phyloP scores from a whole-genome alignment of 352 stramenopile species.

The Globisporangium mamillatum region DNA sequence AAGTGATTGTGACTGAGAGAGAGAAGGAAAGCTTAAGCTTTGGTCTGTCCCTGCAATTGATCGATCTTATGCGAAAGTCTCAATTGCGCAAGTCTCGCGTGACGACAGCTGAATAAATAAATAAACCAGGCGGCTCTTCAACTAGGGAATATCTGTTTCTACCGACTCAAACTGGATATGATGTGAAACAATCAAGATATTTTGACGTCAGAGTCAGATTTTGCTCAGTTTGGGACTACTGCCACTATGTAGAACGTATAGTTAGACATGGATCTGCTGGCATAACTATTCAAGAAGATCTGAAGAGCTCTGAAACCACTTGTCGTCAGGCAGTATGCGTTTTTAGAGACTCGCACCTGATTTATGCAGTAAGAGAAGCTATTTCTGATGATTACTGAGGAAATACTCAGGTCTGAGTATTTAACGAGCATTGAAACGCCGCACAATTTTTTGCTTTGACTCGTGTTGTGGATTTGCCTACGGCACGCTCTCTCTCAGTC shows the following conservation, averaged over 20 bases:
- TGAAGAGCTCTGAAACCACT: not conserved
- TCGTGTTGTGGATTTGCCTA: not conserved
- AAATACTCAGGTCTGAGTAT: not conserved
- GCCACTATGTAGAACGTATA: not conserved
- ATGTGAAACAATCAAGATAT: too few relatives aligned
- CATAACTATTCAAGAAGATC: not conserved
- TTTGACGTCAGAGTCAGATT: not conserved
- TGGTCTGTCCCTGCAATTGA: not conserved
- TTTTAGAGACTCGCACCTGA: not conserved
- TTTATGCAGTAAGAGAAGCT: too few relatives aligned
- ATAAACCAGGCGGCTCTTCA: not conserved
- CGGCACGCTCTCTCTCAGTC: not conserved
- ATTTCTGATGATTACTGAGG: too few relatives aligned
- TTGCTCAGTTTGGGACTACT: not conserved
- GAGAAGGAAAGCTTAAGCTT: not conserved
- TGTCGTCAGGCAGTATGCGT: not conserved
- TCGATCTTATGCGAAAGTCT: conserved; percentile 1
- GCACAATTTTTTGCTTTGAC: too few relatives aligned
- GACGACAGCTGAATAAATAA: not conserved
- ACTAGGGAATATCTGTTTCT: not conserved
- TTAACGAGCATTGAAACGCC: too few relatives aligned
- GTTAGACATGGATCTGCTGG: not conserved
- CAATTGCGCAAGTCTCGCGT: not conserved
- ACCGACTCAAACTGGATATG: not conserved
- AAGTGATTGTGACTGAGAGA: not conserved